These are phyloP conservation scores for Mortierella antarctica DNA, from an alignment of 192 early-diverging fungal species.

Conservation along the genomic window DNA sequence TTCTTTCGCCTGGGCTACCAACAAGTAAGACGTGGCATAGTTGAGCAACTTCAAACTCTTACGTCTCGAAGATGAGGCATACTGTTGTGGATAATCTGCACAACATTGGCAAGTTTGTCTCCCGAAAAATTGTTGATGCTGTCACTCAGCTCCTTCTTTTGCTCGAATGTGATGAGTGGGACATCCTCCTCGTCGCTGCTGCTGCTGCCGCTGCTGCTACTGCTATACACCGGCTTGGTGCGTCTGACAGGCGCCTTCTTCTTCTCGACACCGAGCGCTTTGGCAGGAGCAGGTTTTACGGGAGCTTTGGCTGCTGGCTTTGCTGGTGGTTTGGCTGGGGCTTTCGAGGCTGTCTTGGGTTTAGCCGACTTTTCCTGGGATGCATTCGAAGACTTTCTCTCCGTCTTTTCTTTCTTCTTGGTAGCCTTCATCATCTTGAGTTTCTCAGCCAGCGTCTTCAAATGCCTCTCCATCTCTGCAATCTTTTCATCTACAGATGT, in stretches of 20 bases:
- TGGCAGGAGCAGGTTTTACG: slow-evolving; percentile 22
- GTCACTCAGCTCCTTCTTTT: slow-evolving; percentile 88
- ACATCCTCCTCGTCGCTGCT: slow-evolving; percentile 49
- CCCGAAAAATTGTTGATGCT: slow-evolving; percentile 74
- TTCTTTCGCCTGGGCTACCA: neutral
- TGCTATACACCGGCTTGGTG: slow-evolving; percentile 31
- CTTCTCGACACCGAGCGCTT: slow-evolving; percentile 34
- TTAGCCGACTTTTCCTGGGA: slow-evolving; percentile 29
- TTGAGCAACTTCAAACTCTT: neutral
- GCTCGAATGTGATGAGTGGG: slow-evolving; percentile 80
- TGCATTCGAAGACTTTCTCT: slow-evolving; percentile 25
- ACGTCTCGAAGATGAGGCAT: slow-evolving; percentile 63
- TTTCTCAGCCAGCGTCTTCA: slow-evolving; percentile 43
- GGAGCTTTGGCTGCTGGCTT: slow-evolving; percentile 3
- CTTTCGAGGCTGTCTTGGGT: slow-evolving; percentile 24
- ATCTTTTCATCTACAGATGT: slow-evolving; percentile 42
- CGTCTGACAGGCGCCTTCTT: slow-evolving; percentile 38
- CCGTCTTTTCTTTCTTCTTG: slow-evolving; percentile 47
- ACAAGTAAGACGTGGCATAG: neutral
- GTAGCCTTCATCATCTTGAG: slow-evolving; percentile 44
- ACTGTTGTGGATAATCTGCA: slow-evolving; percentile 77
- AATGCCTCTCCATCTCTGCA: slow-evolving; percentile 45
- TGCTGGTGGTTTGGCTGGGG: slow-evolving; percentile 8
- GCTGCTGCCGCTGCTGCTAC: slow-evolving; percentile 16
- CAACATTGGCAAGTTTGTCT: slow-evolving; percentile 75